Evolutionary conservation across 2,329 filamentous ascomycete species (phyloP).

Genomic region (Scedosporium aurantiacum): DNA sequence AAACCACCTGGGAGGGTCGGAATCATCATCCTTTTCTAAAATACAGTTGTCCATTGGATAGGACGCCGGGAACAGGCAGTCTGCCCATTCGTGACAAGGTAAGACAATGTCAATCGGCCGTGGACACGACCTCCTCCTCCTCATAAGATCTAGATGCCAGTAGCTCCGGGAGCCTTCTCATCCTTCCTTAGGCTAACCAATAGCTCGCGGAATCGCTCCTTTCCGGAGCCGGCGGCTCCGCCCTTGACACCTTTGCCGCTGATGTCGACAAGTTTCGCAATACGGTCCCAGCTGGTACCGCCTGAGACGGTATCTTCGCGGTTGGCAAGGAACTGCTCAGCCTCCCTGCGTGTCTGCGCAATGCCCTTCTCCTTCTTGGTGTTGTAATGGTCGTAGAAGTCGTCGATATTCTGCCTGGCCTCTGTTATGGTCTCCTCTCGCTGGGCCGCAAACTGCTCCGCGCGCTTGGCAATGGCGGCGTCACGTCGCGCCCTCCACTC

Average conservation of each 20-base stretch:
- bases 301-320: conserved; percentile 89
- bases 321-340: conserved; percentile 79
- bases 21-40: background rate
- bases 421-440: conserved; percentile 80
- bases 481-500: conserved; percentile 90
- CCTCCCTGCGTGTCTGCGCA: conserved; percentile 78
- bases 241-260: conserved; percentile 86
- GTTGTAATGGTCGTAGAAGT: conserved; percentile 99
- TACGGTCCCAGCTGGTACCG: conserved; percentile 96
- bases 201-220: conserved; percentile 91
- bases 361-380: conserved; percentile 93
- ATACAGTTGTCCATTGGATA: conserved; percentile 1
- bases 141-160: conserved; percentile 38
- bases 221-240: conserved; percentile 80
- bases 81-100: background rate
- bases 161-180: conserved; percentile 65
- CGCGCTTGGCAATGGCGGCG: conserved; percentile 69
- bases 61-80: background rate
- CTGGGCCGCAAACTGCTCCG: conserved; percentile 70
- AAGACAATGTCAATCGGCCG: background rate
- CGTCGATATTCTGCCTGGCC: conserved; percentile 89
- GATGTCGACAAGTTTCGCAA: conserved; percentile 93
- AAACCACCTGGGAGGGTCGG: background rate
- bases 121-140: background rate
- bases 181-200: conserved; percentile 84